Conservation (phyloP, 1,284 basidiomycete species). For the Blastosporella zonata region DNA sequence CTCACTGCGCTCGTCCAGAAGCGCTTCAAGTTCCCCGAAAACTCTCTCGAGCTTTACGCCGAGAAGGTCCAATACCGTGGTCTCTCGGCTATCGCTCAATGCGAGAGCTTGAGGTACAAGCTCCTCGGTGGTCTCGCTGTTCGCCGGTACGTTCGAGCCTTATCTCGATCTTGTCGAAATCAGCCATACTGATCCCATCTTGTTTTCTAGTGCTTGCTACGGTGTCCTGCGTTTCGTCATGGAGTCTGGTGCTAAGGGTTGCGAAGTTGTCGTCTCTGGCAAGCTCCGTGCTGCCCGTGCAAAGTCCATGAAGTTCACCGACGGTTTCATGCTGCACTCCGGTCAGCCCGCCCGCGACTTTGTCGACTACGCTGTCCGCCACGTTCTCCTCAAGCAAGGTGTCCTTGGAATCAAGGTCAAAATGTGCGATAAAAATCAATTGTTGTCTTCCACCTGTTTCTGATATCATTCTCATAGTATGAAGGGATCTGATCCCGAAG, state of each 20-base stretch:
- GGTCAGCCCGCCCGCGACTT: slow-evolving; percentile 98
- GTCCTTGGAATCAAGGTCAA: slow-evolving; percentile 99
- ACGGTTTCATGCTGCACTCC: slow-evolving; percentile 99
- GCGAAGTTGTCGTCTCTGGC: slow-evolving; percentile 99
- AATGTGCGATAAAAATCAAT: slow-evolving; percentile 62
- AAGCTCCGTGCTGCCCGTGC: slow-evolving; percentile 99
- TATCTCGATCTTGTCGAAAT: slow-evolving; percentile 3
- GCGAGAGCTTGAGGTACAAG: slow-evolving; percentile 99
- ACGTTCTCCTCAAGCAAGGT: slow-evolving; percentile 98
- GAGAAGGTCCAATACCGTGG: slow-evolving; percentile 99
- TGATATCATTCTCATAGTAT: slow-evolving; percentile 55
- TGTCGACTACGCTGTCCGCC: slow-evolving; percentile 96
- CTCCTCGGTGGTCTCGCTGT: slow-evolving; percentile 99
- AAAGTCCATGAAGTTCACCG: slow-evolving; percentile 99
- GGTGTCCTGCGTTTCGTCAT: slow-evolving; percentile 99
- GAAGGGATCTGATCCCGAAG: slow-evolving; percentile 95
- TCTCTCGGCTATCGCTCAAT: slow-evolving; percentile 98
- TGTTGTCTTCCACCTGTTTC: slow-evolving; percentile 2
- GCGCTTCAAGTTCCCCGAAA: slow-evolving; percentile 99
- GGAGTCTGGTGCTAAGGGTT: slow-evolving; percentile 99
- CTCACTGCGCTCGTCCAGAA: slow-evolving; percentile 98
- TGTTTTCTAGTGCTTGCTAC: slow-evolving; percentile 83
- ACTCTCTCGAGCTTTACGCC: slow-evolving; percentile 98
- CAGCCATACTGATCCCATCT: background rate
- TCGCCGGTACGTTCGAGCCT: slow-evolving; percentile 65